Base-by-base conservation (phyloP, 1,284 basidiomycete genomes). In the Caloboletus inedulis region DNA sequence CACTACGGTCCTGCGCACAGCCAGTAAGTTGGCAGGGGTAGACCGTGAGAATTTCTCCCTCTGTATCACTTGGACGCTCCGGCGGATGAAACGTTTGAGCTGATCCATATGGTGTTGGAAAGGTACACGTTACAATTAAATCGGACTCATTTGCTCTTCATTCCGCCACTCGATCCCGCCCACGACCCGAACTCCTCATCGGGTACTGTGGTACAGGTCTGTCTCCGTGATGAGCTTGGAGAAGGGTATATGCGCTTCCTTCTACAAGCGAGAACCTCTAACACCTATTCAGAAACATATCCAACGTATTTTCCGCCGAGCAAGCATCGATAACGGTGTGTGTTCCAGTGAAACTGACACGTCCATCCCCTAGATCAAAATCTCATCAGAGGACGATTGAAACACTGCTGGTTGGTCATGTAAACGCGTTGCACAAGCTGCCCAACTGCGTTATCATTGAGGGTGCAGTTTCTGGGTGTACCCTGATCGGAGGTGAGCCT, bases 121-220 rank as follows among this genome's bases (percentile, higher is more conserved):
- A 30, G 31, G 10, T 62, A 67, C 54, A 10, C 42, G 30, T 39
- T 65, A 16, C 47, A 55, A 13, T 16, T 64, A 12, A 55, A 69
- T 16, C 66, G 55, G 41, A 65, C 64, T 12, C 61, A 51, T 18
- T 30, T 65, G 18, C 59, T 69, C 39, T 66, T 66, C 40, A 41
- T 65, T 6, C 66, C 64, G 18, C 6, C 49, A 12, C 33, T 54
- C 30, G 16, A 35, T n/a, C 42, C 19, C 29, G 33, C 21, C 36
- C 51, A 43, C 33, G 35, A 33, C 23, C 27, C 29, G 10, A 46
- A 46, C 35, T 12, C 43, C 7, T 41, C 33, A 7, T 18, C 49
- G 18, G 64, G 64, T 12, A 60, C 59, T 4, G 63, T 69, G 14
- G 63, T 68, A 6, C 64, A 65, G 18, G 53, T 65, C 33, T 50